phyloP scores from a whole-genome alignment of 1,139 yeast species.

The Geotrichum fermentans region DNA sequence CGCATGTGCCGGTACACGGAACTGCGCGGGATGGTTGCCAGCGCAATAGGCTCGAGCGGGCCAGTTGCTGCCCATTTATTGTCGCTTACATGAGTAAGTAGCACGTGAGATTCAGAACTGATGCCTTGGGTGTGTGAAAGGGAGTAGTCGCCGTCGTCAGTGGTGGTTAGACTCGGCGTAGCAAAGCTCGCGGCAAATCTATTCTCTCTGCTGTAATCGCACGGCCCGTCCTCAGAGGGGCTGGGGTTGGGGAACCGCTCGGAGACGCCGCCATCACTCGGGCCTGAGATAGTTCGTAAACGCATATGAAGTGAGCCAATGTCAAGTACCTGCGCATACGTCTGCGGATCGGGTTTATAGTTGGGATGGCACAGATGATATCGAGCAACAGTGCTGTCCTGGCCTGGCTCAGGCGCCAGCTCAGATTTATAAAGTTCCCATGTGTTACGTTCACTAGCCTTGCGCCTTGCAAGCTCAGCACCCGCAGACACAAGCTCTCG shows the following conservation, averaged over 20 bases:
- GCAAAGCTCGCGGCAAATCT: not conserved
- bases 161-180: no score
- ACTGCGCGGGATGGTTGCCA: slow-evolving; percentile 19
- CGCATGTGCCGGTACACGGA: slow-evolving; percentile 19
- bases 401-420: not conserved
- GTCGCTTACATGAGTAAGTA: slow-evolving; percentile 3
- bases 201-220: not conserved
- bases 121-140: not conserved
- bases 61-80: slow-evolving; percentile 10
- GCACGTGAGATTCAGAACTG: not conserved
- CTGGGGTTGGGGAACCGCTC: not conserved
- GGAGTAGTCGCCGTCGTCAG: not conserved
- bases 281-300: not conserved
- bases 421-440: slow-evolving; percentile 9
- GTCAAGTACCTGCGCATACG: slow-evolving; percentile 14
- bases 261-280: not conserved
- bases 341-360: slow-evolving; percentile 11
- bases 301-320: slow-evolving; percentile 5
- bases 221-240: not conserved
- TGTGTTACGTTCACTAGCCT: not conserved
- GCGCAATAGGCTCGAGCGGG: slow-evolving; percentile 20
- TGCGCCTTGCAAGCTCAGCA: not conserved
- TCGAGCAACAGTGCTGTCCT: slow-evolving; percentile 1
- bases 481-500: not conserved
- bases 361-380: slow-evolving; percentile 17